A percentile compares a stretch with the other conserved stretches of the same genome.
These are phyloP conservation scores for Chaetomiaceae sp. DNA, from an alignment of 2,329 filamentous ascomycete species.

Conservation along the genomic window DNA sequence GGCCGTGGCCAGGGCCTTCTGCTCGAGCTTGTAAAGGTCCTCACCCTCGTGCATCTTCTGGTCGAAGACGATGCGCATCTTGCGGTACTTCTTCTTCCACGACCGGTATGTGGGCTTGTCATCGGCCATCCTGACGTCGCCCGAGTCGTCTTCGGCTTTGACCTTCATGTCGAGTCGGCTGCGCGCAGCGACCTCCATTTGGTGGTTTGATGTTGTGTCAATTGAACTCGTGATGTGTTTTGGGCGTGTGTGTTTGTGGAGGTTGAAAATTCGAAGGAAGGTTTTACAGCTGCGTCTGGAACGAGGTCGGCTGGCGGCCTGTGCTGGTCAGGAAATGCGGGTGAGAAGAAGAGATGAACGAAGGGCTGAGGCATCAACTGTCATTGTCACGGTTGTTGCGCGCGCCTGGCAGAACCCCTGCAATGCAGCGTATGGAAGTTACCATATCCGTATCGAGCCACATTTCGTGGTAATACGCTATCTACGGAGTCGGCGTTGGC, in stretches of 20 bases:
- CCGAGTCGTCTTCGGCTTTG: conserved; percentile 41
- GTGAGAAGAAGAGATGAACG: background rate
- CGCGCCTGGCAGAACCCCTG: conserved; percentile 3
- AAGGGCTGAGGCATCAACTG: conserved; percentile 3
- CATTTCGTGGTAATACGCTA: no score
- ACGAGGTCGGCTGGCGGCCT: background rate
- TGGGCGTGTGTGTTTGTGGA: background rate
- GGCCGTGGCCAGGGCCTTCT: conserved; percentile 73
- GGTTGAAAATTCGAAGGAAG: background rate
- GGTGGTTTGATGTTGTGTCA: conserved; percentile 4
- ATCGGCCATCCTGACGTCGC: conserved; percentile 36
- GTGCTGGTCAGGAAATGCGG: background rate
- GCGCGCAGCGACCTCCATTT: conserved; percentile 31
- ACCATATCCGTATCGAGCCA: no score
- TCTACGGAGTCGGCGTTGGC: no score
- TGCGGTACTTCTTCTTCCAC: conserved; percentile 91
- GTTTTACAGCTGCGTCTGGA: conserved; percentile 2
- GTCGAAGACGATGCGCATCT: conserved; percentile 79
- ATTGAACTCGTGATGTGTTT: background rate
- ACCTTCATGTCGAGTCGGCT: conserved; percentile 30
- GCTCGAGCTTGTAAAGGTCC: conserved; percentile 74
- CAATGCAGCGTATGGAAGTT: background rate
- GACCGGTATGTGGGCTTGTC: conserved; percentile 57
- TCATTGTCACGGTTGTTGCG: conserved; percentile 3
- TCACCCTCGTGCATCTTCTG: conserved; percentile 76